Base-by-base conservation (phyloP, 129 eudicot species). In the Artemisia annua region DNA sequence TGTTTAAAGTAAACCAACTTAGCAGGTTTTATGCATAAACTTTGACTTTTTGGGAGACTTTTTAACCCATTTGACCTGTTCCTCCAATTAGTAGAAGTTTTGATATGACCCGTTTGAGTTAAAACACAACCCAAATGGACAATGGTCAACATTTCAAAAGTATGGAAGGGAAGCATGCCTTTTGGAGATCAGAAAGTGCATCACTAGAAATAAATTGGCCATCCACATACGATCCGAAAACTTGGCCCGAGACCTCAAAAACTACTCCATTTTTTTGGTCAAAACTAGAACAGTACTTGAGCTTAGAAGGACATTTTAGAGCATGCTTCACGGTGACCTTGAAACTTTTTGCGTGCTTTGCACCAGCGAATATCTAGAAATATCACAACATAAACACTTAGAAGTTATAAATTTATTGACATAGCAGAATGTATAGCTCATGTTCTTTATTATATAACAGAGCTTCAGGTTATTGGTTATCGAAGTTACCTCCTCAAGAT, bases 241-340 rank as follows among this genome's bases (percentile, higher is more conserved):
- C 77, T 53, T 77, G 77, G 22, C 91, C 91, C 5, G 82, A 81
- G 60, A 81, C 75, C 52, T 79, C 81, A 61, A 90, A 83, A 51
- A 81, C 74, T 59, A 90, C 89, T 28, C 79, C 81, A 0, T 20
- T 69, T 16, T 62, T 77, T n/a, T 57, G 72, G 58, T 83, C 73
- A 48, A 59, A 35, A 18, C 46, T 32, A 22, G 63, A 57, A 19
- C 71, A 87, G 67, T 78, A 90, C 80, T 77, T 59, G 51, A 69
- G 70, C 56, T 46, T 55, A 74, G 78, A 81, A 70, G 81, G 79
- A 75, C 94, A 87, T 32, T 74, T 77, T 56, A 15, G 78, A 74
- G 97, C 97, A 69, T 90, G 97, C 20, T 71, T 63, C 44, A 63
- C 54, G 0, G 83, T 71, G 10, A 10, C 67, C 63, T 67, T 43